Conservation (phyloP, 768 basidiomycete species). For the Kwoniella newhampshirensis region DNA sequence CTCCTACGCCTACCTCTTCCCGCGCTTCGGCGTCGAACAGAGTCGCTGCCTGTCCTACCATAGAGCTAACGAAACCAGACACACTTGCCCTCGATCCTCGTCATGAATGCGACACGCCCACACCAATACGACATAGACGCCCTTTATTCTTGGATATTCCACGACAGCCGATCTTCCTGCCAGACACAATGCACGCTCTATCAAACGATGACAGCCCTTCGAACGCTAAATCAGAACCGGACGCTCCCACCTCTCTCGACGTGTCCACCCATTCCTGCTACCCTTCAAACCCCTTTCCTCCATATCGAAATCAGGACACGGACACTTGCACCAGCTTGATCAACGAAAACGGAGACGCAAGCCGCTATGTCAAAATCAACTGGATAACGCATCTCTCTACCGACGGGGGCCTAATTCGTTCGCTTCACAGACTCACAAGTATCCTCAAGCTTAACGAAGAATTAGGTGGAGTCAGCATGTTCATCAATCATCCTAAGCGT, state of each 20-base stretch:
- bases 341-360: neutral
- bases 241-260: slow-evolving; percentile 5
- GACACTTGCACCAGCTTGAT: neutral
- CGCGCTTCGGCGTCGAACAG: too few relatives aligned
- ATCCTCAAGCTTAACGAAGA: neutral
- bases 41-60: neutral
- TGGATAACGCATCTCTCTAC: slow-evolving; percentile 9
- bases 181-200: too few relatives aligned
- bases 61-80: neutral
- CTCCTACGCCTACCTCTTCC: neutral
- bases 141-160: slow-evolving; percentile 15
- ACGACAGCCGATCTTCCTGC: neutral
- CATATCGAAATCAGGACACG: neutral
- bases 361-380: neutral
- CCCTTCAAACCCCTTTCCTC: neutral
- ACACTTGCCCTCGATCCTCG: neutral
- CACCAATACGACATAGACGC: slow-evolving; percentile 1
- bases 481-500: slow-evolving; percentile 11
- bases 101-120: neutral
- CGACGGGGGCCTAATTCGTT: slow-evolving; percentile 6
- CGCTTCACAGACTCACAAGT: neutral
- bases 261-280: neutral
- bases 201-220: too few relatives aligned
- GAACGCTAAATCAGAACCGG: too few relatives aligned
- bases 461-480: slow-evolving; percentile 8